Conservation (phyloP, 1,284 basidiomycete species). For the Malassezia brasiliensis region DNA sequence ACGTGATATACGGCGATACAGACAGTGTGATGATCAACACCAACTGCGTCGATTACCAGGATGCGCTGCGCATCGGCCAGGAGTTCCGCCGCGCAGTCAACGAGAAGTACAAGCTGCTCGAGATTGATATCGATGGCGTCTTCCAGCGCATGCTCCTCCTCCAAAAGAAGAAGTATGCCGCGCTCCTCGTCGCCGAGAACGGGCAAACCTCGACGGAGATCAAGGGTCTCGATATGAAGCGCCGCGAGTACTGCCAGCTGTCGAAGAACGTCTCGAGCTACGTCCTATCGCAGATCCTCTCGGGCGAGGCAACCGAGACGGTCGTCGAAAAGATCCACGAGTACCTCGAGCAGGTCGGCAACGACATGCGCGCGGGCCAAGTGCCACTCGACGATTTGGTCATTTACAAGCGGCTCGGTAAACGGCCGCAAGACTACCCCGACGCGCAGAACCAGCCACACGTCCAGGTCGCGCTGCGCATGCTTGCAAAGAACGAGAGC, state of each 20-base stretch:
- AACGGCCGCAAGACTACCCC: slow-evolving; percentile 63
- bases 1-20: slow-evolving; percentile 97
- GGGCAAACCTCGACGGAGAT: slow-evolving; percentile 56
- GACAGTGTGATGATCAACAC: slow-evolving; percentile 99
- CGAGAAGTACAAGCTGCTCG: slow-evolving; percentile 83
- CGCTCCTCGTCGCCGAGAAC: slow-evolving; percentile 58
- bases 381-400: slow-evolving; percentile 84
- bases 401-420: slow-evolving; percentile 54
- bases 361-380: slow-evolving; percentile 66
- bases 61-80: slow-evolving; percentile 80
- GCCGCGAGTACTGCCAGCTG: slow-evolving; percentile 83
- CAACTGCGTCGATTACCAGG: slow-evolving; percentile 72
- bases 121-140: slow-evolving; percentile 91
- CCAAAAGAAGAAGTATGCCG: slow-evolving; percentile 99
- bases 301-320: slow-evolving; percentile 77
- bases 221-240: slow-evolving; percentile 98
- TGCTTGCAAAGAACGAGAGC: slow-evolving; percentile 73
- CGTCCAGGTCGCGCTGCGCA: slow-evolving; percentile 85
- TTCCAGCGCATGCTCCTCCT: slow-evolving; percentile 85
- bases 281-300: slow-evolving; percentile 71
- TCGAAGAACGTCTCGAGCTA: slow-evolving; percentile 72
- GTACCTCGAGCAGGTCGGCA: slow-evolving; percentile 66
- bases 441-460: slow-evolving; percentile 90
- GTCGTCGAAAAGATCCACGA: slow-evolving; percentile 89
- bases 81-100: slow-evolving; percentile 94